Evolutionary conservation across 2,329 filamentous ascomycete genomes (phyloP), one percentile per base, ranked within the genome.

Genomic region (Septoria petroselini): DNA sequence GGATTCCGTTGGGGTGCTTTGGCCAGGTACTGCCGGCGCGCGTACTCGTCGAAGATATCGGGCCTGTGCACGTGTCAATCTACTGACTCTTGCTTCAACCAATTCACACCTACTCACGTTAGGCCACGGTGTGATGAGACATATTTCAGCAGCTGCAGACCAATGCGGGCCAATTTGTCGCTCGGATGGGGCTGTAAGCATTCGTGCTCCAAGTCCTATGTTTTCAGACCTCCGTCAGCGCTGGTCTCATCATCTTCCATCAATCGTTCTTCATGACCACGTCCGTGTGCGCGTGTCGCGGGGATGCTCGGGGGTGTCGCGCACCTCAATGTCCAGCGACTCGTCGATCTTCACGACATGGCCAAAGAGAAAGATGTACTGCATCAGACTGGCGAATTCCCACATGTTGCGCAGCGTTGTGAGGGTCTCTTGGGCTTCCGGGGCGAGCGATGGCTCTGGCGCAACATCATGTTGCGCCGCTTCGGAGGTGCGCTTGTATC

Each of bases 351-450:
- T 96, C 68, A 95, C 84, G 35, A 84, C 84, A 63, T 86, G 84
- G 54, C 91, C 91, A 69, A 98, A 98, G 33, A 91, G 81, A 68
- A 85, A 87, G 54, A 97, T 88, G 79, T 90, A 98, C 71, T 98
- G 91, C 72, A 86, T 90, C 6, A 97, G 74, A 64, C 90, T 91
- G 54, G 91, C 88, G 71, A 97, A 96, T 70, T 96, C 87, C 91
- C 91, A 97, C 78, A 88, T 90, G 67, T 88, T 93, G 56, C 91
- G 83, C 59, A 97, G 79, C 58, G 78, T 83, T 51, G 82, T 73
- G 21, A 94, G 75, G 47, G 82, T 62, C 69, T 68, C 68, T 70
- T 64, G 50, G 23, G 62, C 27, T 50, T 62, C 57, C 17, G 62
- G 54, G 25, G 59, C 50, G 29, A 64, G 41, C 14, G 50, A 38